Conservation (phyloP, 176 grass and related monocot genomes). For the Triticum urartu region DNA sequence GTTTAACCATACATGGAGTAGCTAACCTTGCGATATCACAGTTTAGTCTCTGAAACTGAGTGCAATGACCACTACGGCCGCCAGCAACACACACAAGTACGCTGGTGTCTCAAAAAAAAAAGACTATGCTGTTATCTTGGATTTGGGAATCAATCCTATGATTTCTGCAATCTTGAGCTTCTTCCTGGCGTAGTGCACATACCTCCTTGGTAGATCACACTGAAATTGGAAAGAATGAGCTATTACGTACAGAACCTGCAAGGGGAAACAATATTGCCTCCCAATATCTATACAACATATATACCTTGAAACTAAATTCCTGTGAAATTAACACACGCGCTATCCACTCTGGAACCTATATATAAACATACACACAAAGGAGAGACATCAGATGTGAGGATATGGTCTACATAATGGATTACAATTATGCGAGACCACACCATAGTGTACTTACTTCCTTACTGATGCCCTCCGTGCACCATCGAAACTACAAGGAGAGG, state of each 20-base stretch:
- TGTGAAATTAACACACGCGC: background rate
- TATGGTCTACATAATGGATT: background rate
- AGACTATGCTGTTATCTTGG: too few species aligned
- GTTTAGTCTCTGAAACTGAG: too few species aligned
- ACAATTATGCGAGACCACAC: background rate
- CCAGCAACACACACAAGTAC: background rate
- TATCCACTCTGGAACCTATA: background rate
- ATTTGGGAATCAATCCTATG: background rate
- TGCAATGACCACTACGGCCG: background rate
- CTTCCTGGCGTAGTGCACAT: background rate
- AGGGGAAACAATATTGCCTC: background rate
- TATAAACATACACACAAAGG: background rate
- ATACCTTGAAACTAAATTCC: background rate
- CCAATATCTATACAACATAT: background rate
- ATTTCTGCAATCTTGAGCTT: slow-evolving; percentile 4
- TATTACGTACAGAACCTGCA: background rate
- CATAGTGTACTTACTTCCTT: background rate
- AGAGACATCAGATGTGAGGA: background rate
- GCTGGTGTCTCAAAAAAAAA: too few species aligned
- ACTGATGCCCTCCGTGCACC: background rate
- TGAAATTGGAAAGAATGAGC: background rate
- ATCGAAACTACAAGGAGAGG: background rate
- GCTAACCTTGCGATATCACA: too few species aligned
- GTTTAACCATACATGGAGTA: too few species aligned
- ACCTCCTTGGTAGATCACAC: background rate